A percentile compares a stretch with the other conserved stretches of the same genome.
Conservation (phyloP, 257 asterid genomes). For the Plantago major region DNA sequence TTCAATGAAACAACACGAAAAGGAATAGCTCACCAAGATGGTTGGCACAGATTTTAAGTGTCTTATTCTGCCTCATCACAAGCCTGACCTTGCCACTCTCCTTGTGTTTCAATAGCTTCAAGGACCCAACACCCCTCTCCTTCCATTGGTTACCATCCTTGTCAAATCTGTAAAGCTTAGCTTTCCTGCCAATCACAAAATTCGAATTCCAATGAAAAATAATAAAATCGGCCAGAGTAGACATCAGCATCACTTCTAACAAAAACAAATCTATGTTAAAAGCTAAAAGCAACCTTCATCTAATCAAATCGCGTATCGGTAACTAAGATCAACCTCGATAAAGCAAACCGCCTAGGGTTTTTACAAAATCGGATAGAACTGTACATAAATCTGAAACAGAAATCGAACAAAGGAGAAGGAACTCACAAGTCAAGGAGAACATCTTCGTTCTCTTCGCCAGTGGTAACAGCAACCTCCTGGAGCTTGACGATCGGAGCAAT, state of each 20-base stretch:
- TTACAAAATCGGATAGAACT: not conserved
- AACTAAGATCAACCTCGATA: too few relatives aligned
- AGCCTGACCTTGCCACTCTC: slow-evolving; percentile 74
- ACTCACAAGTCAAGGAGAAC: slow-evolving; percentile 65
- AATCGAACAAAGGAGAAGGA: not conserved
- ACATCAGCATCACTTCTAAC: too few relatives aligned
- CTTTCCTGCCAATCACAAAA: slow-evolving; percentile 46
- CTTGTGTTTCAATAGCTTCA: slow-evolving; percentile 76
- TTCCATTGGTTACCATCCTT: slow-evolving; percentile 88
- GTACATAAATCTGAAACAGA: not conserved
- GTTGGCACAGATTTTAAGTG: slow-evolving; percentile 87
- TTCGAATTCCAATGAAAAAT: slow-evolving; percentile 5
- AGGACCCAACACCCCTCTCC: slow-evolving; percentile 87
- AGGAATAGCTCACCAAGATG: slow-evolving; percentile 70
- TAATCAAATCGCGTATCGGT: too few relatives aligned
- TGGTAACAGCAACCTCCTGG: slow-evolving; percentile 70
- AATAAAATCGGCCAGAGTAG: not conserved
- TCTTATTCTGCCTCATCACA: slow-evolving; percentile 90
- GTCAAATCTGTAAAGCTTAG: slow-evolving; percentile 85
- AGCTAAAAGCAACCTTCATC: too few relatives aligned
- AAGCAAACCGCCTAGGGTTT: not conserved
- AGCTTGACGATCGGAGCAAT: slow-evolving; percentile 70
- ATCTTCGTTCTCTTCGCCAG: slow-evolving; percentile 78
- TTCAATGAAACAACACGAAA: too few relatives aligned
- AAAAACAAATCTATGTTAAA: too few relatives aligned